Evolutionary conservation across 345 rosid genomes (phyloP).

Genomic region (Kernera saxatilis): DNA sequence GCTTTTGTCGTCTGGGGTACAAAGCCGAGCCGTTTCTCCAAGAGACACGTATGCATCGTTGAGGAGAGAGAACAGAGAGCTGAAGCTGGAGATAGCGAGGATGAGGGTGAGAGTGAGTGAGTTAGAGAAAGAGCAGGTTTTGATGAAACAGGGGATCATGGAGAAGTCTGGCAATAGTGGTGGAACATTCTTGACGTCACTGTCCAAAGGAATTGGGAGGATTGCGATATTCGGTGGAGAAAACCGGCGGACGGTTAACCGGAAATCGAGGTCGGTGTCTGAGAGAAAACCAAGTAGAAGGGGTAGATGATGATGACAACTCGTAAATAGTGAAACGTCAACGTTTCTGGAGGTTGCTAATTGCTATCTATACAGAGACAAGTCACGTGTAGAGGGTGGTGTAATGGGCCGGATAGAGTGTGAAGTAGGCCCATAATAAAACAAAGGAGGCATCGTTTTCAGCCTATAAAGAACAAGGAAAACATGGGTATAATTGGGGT

Average conservation of each 20-base stretch:
- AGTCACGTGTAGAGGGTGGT: conserved; percentile 12
- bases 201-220: conserved; percentile 77
- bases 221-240: conserved; percentile 58
- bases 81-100: conserved; percentile 91
- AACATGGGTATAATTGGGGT: conserved; percentile 21
- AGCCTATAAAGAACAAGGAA: conserved; percentile 17
- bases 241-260: conserved; percentile 44
- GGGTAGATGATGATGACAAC: not conserved
- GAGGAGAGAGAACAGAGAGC: conserved; percentile 91
- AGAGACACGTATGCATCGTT: conserved; percentile 86
- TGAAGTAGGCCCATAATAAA: conserved; percentile 21
- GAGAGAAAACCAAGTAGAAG: conserved; percentile 52
- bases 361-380: conserved; percentile 13
- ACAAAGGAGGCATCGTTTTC: conserved; percentile 21
- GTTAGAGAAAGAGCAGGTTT: conserved; percentile 78
- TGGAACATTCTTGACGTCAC: conserved; percentile 56
- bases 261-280: conserved; percentile 42
- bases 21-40: conserved; percentile 86
- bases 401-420: conserved; percentile 13
- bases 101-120: conserved; percentile 95
- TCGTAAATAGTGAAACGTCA: conserved; percentile 8
- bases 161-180: conserved; percentile 59
- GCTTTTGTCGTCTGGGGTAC: conserved; percentile 53
- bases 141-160: conserved; percentile 81
- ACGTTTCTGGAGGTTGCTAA: not conserved